A percentile compares a stretch with the other conserved stretches of the same genome.
phyloP scores from a whole-genome alignment of 2,329 filamentous ascomycete genomes.

The Cercospora nicotianae region DNA sequence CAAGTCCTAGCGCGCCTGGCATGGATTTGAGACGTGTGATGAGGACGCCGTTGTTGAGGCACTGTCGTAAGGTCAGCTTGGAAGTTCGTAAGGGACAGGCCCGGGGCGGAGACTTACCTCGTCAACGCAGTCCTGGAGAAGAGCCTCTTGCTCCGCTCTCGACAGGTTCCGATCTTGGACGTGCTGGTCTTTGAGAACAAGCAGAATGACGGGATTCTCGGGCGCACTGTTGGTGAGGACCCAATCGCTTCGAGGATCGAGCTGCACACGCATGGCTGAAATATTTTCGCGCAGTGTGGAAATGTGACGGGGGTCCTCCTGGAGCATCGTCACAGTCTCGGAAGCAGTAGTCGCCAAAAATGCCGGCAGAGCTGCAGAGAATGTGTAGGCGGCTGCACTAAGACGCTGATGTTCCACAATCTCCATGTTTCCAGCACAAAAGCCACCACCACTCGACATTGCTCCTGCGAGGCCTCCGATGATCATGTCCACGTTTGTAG shows the following conservation, averaged over 20 bases:
- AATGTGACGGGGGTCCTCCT: constrained; percentile 82
- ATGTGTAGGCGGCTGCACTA: constrained; percentile 88
- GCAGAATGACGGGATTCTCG: constrained; percentile 84
- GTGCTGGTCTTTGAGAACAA: constrained; percentile 81
- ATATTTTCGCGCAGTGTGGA: constrained; percentile 80
- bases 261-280: constrained; percentile 76
- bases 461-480: constrained; percentile 88
- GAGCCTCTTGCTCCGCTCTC: constrained; percentile 70
- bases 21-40: constrained; percentile 83
- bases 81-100: not conserved
- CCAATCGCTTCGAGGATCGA: constrained; percentile 94
- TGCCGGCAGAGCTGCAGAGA: constrained; percentile 89
- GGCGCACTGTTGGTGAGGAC: constrained; percentile 74
- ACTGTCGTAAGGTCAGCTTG: constrained; percentile 50
- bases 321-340: constrained; percentile 82
- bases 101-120: constrained; percentile 63
- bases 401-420: constrained; percentile 97
- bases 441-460: constrained; percentile 88
- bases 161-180: constrained; percentile 68
- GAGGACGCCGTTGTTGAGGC: constrained; percentile 81
- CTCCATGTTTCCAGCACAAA: constrained; percentile 88
- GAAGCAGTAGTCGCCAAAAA: constrained; percentile 94
- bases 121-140: constrained; percentile 91
- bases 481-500: constrained; percentile 94
- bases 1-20: constrained; percentile 59